Evolutionary conservation across 345 rosid genomes (phyloP).

Genomic region (Populus pruinosa): DNA sequence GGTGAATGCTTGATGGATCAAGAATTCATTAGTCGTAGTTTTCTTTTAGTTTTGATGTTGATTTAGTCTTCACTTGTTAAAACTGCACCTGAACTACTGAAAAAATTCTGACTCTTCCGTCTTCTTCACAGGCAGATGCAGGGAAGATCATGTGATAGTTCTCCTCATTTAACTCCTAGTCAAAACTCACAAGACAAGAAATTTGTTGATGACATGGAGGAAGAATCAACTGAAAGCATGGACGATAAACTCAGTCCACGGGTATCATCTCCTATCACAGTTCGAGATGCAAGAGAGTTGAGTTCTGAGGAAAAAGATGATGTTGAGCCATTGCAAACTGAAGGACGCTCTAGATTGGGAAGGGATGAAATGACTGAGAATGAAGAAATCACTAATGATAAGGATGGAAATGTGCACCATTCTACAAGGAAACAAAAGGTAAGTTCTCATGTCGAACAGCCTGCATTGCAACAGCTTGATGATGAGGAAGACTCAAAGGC

Average conservation of each 20-base stretch:
- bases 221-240: conserved; percentile 58
- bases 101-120: not conserved
- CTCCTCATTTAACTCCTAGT: conserved; percentile 47
- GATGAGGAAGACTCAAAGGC: conserved; percentile 70
- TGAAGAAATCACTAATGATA: conserved; percentile 24
- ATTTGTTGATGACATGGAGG: conserved; percentile 39
- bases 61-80: not conserved
- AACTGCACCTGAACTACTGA: not conserved
- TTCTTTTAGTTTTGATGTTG: not conserved
- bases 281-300: conserved; percentile 43
- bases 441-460: conserved; percentile 41
- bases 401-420: conserved; percentile 26
- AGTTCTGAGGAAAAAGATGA: conserved; percentile 60
- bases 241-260: conserved; percentile 43
- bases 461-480: conserved; percentile 48
- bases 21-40: not conserved
- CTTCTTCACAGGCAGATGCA: conserved; percentile 28
- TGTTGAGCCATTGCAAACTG: conserved; percentile 29
- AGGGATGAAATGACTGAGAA: conserved; percentile 37
- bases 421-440: conserved; percentile 35
- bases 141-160: conserved; percentile 34
- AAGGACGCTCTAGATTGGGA: conserved; percentile 49
- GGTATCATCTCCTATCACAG: conserved; percentile 41
- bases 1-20: not conserved
- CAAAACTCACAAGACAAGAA: conserved; percentile 41